phyloP scores from a whole-genome alignment of 2,329 filamentous ascomycete genomes.

The Pochonia chlamydosporia region DNA sequence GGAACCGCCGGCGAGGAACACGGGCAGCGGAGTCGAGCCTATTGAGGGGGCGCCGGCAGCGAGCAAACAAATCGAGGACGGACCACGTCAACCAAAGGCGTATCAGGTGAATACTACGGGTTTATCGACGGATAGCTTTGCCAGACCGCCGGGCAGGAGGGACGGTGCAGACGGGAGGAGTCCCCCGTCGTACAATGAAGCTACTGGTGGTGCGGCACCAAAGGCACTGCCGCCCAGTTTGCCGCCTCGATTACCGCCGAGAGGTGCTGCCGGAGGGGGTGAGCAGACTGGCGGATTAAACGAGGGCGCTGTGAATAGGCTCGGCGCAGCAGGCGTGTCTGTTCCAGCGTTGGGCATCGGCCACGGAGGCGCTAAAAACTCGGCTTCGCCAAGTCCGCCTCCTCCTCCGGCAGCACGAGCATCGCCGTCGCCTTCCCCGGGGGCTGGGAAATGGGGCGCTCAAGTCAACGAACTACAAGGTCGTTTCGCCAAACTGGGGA shows the following conservation, averaged over 20 bases:
- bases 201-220: slow-evolving; percentile 4
- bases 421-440: slow-evolving; percentile 13
- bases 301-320: slow-evolving; percentile 54
- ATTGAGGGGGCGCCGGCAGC: slow-evolving; percentile 2
- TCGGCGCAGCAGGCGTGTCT: slow-evolving; percentile 69
- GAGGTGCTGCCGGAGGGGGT: slow-evolving; percentile 17
- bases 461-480: slow-evolving; percentile 64
- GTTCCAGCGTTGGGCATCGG: slow-evolving; percentile 76
- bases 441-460: slow-evolving; percentile 12
- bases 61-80: slow-evolving; percentile 16
- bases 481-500: slow-evolving; percentile 53
- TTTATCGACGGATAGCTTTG: slow-evolving; percentile 60
- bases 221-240: slow-evolving; percentile 45
- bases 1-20: slow-evolving; percentile 11
- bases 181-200: slow-evolving; percentile 22
- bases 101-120: slow-evolving; percentile 68
- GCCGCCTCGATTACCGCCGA: slow-evolving; percentile 36
- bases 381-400: slow-evolving; percentile 20
- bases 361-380: slow-evolving; percentile 22
- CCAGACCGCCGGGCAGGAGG: slow-evolving; percentile 60
- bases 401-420: slow-evolving; percentile 19
- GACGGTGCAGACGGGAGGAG: slow-evolving; percentile 31
- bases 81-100: slow-evolving; percentile 50
- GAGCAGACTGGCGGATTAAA: slow-evolving; percentile 28
- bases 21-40: background rate